Conservation (phyloP, 2,329 filamentous ascomycete species). For the Colletotrichum tabaci region DNA sequence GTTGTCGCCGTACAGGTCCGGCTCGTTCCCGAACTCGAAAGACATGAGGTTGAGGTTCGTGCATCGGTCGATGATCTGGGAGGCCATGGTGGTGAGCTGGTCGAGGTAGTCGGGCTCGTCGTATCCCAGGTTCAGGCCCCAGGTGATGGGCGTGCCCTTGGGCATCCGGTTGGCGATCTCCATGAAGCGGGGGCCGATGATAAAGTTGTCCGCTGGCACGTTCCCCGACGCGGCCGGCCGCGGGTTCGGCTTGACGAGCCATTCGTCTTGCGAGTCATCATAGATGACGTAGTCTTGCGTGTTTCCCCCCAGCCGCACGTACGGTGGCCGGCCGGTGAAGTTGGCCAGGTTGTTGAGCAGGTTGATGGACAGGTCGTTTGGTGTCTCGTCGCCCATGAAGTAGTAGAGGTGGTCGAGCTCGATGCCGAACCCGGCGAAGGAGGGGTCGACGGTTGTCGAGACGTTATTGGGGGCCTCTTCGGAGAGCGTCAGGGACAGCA, state of each 20-base stretch:
- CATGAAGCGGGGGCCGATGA: constrained; percentile 38
- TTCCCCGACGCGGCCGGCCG: constrained; percentile 17
- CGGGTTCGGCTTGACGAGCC: constrained; percentile 35
- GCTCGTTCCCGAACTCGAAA: constrained; percentile 38
- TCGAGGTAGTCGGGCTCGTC: constrained; percentile 34
- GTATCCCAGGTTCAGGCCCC: constrained; percentile 38
- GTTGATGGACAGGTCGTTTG: constrained; percentile 33
- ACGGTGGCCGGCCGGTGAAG: constrained; percentile 34
- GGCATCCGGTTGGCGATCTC: constrained; percentile 38
- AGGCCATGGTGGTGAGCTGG: constrained; percentile 32
- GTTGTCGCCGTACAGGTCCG: constrained; percentile 37
- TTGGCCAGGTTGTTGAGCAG: constrained; percentile 33
- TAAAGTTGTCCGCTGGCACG: constrained; percentile 38
- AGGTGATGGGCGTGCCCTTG: constrained; percentile 34
- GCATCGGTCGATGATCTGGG: constrained; percentile 37
- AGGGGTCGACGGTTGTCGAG: constrained; percentile 31
- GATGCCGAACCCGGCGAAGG: constrained; percentile 40
- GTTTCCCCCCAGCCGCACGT: constrained; percentile 36
- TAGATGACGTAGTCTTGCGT: constrained; percentile 40
- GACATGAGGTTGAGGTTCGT: constrained; percentile 38
- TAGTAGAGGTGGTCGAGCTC: constrained; percentile 39
- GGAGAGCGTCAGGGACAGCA: constrained; percentile 28
- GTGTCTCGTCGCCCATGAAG: constrained; percentile 39
- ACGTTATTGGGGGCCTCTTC: constrained; percentile 27
- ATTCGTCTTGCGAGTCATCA: constrained; percentile 37